phyloP scores from a whole-genome alignment of 768 basidiomycete species.

The Mycena maculata region DNA sequence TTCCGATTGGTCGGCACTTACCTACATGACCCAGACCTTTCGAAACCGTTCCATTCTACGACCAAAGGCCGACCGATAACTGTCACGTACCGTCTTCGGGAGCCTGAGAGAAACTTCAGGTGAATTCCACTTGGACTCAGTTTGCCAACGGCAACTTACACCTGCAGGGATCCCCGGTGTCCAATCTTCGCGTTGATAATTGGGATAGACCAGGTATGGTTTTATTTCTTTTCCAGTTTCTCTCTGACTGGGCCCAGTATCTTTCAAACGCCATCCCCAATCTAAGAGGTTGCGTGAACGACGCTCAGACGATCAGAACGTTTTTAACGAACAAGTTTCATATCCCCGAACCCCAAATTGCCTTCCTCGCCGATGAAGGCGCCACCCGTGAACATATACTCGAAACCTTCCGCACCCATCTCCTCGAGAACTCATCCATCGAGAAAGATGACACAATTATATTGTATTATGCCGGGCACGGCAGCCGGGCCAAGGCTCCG shows the following conservation, averaged over 20 bases:
- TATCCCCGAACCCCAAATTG: constrained; percentile 29
- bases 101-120: constrained; percentile 1
- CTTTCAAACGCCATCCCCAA: constrained; percentile 19
- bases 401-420: constrained; percentile 12
- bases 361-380: constrained; percentile 8
- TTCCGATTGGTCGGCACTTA: not conserved
- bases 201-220: constrained; percentile 23
- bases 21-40: constrained; percentile 15
- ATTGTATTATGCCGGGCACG: constrained; percentile 30
- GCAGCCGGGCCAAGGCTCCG: constrained; percentile 21
- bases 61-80: constrained; percentile 13
- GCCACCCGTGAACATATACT: constrained; percentile 24
- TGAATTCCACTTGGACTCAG: not conserved
- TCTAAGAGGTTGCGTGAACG: constrained; percentile 29
- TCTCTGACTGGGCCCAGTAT: constrained; percentile 21
- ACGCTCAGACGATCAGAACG: constrained; percentile 18
- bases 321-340: constrained; percentile 21
- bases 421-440: constrained; percentile 19
- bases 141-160: not conserved
- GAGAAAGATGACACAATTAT: constrained; percentile 24
- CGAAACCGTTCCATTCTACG: constrained; percentile 14
- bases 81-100: constrained; percentile 21
- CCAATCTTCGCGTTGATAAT: constrained; percentile 26
- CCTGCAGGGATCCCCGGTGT: constrained; percentile 4
- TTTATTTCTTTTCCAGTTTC: not conserved